Evolutionary conservation across 306 rosid genomes (phyloP).

Genomic region (Hippophae tibetana): DNA sequence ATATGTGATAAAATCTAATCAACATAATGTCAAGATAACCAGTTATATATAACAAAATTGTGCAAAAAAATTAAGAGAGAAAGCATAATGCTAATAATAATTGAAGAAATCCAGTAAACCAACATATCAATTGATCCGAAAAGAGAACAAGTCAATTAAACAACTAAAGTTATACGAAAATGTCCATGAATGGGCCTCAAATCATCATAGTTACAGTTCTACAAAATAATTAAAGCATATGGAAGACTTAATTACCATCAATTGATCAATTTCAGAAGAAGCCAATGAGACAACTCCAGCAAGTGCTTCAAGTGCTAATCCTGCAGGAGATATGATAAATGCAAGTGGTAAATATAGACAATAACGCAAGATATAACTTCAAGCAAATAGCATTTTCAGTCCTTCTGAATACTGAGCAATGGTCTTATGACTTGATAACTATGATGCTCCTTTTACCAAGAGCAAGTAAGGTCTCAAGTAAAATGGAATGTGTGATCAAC

Average conservation of each 20-base stretch:
- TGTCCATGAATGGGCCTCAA: no score
- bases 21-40: not conserved
- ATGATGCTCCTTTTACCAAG: no score
- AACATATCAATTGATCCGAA: no score
- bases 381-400: not conserved
- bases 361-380: slow-evolving; percentile 3
- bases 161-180: no score
- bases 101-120: no score
- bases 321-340: slow-evolving; percentile 26
- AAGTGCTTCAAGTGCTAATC: slow-evolving; percentile 92
- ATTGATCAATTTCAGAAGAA: slow-evolving; percentile 72
- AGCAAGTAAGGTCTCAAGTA: no score
- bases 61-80: not conserved
- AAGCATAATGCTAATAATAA: no score
- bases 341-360: slow-evolving; percentile 15
- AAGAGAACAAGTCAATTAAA: no score
- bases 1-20: slow-evolving; percentile 18
- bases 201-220: no score
- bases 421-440: no score
- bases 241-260: slow-evolving; percentile 34
- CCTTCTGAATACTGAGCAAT: not conserved
- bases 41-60: slow-evolving; percentile 8
- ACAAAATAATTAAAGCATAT: no score
- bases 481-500: no score
- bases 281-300: slow-evolving; percentile 81